Evolutionary conservation across 1,139 yeast genomes (phyloP), one percentile per base, ranked within the genome.

Genomic region (Debaryomyces nepalensis): DNA sequence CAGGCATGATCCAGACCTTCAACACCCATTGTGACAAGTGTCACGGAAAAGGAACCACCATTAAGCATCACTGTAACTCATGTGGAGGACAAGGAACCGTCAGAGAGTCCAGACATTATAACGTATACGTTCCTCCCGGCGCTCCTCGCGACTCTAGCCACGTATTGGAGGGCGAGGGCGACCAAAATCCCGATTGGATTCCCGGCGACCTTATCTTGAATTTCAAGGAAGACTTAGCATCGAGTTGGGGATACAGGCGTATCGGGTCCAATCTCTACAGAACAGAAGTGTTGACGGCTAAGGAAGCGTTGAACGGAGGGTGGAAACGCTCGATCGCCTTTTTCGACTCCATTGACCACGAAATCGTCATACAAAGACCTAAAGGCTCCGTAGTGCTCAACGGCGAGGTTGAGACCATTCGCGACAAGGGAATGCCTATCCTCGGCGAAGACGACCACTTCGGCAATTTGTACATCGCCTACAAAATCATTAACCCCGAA

Each of bases 1-100:
- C 95, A 7, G 93, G 93, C 5, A 87, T 93, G 89, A 70, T 87
- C 47, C 98, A 91, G 63, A 88, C 86, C 49, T 75, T 90, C 53
- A 91, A 87, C 58, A 77, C 82, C 40, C 75, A 75, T 10, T 93
- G 99, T 73, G 90, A 86, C 45, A 69, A 68, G 42, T 93, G 99
- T 71, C 68, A 72, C 12, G 99, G 99, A 26, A 69, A 73, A 40
- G 99, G 99, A 8, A 70, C 79, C 43, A 66, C 73, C 9, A 83
- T 89, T 37, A 69, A 76, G 38, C 70, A 82, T 50, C 75, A 77
- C 33, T 93, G 99, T 70, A 61, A 69, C 16, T 65, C 61, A 21
- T 93, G 99, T 64, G 64, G 71, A 6, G 99, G 99, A 2, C 50
- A 67, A 2, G 87, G 90, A 26, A 85, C 85, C 3, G 72, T 70